A percentile compares a stretch with the other conserved stretches of the same genome.
phyloP scores from a whole-genome alignment of 768 basidiomycete genomes.

The Asterophora parasitica region DNA sequence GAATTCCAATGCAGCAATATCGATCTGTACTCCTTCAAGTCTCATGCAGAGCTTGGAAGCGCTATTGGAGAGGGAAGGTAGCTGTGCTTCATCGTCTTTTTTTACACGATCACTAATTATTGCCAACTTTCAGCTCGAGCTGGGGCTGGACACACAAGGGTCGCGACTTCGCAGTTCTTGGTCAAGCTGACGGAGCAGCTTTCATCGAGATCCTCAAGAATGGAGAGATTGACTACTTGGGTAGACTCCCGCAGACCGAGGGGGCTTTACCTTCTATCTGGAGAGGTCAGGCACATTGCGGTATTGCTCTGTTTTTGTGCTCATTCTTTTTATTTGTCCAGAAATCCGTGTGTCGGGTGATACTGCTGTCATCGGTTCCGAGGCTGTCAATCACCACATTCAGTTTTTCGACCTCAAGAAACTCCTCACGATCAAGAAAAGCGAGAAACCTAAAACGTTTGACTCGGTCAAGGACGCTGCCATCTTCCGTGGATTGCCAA shows the following conservation, averaged over 20 bases:
- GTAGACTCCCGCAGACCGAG: conserved; percentile 22
- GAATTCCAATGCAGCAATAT: conserved; percentile 18
- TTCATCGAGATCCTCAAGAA: conserved; percentile 3
- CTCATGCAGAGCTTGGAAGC: conserved; percentile 16
- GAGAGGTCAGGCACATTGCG: conserved; percentile 11
- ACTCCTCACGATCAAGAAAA: conserved; percentile 14
- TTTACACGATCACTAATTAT: not conserved
- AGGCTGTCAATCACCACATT: conserved; percentile 22
- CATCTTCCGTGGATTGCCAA: conserved; percentile 17
- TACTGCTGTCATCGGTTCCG: conserved; percentile 22
- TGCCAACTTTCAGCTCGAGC: not conserved
- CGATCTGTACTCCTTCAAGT: conserved; percentile 16
- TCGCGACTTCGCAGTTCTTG: conserved; percentile 16
- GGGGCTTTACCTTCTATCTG: conserved; percentile 13
- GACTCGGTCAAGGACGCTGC: conserved; percentile 15
- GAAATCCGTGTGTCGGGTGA: conserved; percentile 23
- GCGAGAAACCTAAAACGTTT: conserved; percentile 19
- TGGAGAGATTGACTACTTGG: conserved; percentile 18
- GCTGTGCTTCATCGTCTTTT: too few relatives aligned
- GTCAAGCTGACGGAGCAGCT: conserved; percentile 12
- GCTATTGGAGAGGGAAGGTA: conserved; percentile 12
- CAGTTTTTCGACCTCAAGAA: conserved; percentile 26
- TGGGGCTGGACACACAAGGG: conserved; percentile 17
- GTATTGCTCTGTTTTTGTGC: not conserved
- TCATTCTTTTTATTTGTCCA: not conserved